Conservation (phyloP, 148 eudicot genomes). For the Suaeda aralocaspica region DNA sequence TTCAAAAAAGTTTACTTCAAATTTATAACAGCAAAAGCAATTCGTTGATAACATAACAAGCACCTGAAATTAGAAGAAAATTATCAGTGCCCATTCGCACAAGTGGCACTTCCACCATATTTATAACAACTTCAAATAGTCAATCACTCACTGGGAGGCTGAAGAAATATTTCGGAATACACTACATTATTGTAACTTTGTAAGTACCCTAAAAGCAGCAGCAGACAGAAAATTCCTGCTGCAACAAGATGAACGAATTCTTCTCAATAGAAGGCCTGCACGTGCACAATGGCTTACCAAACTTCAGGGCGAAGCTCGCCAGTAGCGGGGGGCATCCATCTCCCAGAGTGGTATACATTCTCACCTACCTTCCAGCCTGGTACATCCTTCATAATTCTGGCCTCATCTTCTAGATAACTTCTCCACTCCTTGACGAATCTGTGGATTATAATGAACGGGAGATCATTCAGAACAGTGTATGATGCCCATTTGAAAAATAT, state of each 20-base stretch:
- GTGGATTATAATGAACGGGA: neutral
- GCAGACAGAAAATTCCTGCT: constrained; percentile 8
- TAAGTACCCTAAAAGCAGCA: constrained; percentile 16
- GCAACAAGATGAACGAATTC: constrained; percentile 8
- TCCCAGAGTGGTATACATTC: constrained; percentile 87
- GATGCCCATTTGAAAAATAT: neutral
- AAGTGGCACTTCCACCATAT: neutral
- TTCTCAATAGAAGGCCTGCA: neutral
- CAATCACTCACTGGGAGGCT: constrained; percentile 11
- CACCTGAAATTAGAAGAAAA: neutral
- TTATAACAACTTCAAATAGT: constrained; percentile 14
- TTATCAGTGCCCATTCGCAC: neutral
- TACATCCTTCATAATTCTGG: constrained; percentile 90
- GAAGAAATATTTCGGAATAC: constrained; percentile 20
- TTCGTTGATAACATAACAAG: neutral
- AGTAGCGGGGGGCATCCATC: constrained; percentile 97
- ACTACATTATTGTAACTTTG: constrained; percentile 17
- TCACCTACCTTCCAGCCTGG: constrained; percentile 99
- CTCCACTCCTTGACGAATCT: constrained; percentile 97
- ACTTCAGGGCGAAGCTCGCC: constrained; percentile 97
- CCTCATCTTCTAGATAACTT: constrained; percentile 79
- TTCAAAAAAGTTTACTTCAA: too few relatives aligned
- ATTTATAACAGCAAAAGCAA: neutral
- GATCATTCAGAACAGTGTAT: neutral
- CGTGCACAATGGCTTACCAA: constrained; percentile 42